Conservation (phyloP, 306 rosid species). For the Datisca glomerata region DNA sequence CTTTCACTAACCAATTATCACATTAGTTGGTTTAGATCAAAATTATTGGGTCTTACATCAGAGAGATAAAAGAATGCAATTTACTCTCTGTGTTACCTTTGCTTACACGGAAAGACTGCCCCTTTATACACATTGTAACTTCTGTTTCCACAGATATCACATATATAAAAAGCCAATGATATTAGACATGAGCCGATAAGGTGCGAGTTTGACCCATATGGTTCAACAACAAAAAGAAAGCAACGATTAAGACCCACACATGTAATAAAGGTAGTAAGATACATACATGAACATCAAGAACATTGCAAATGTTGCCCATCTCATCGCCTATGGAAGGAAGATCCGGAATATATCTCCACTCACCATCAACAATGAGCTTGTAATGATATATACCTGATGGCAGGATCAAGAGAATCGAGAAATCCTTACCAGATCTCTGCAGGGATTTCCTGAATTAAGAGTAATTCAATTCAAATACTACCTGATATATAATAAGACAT, state of each 20-base stretch:
- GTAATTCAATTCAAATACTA: background rate
- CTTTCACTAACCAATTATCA: too few relatives aligned
- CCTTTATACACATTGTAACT: background rate
- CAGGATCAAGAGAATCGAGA: slow-evolving; percentile 55
- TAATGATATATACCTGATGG: slow-evolving; percentile 77
- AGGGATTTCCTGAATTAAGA: slow-evolving; percentile 43
- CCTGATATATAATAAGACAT: background rate
- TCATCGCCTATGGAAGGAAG: slow-evolving; percentile 65
- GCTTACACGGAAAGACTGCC: too few relatives aligned
- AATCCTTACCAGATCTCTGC: slow-evolving; percentile 85
- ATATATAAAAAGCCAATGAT: too few relatives aligned
- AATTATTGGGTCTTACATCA: too few relatives aligned
- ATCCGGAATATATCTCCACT: slow-evolving; percentile 64
- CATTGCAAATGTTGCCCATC: slow-evolving; percentile 66
- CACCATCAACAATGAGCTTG: slow-evolving; percentile 77
- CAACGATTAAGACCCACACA: too few relatives aligned
- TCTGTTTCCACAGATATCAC: background rate
- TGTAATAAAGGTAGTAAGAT: too few relatives aligned
- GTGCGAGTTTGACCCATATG: slow-evolving; percentile 10
- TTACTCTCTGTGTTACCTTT: too few relatives aligned
- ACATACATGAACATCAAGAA: slow-evolving; percentile 81
- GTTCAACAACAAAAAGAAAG: too few relatives aligned
- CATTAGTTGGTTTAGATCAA: too few relatives aligned
- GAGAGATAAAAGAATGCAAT: too few relatives aligned
- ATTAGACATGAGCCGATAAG: too few relatives aligned